Conservation (phyloP, 2,329 filamentous ascomycete species). For the Lecanicillium sp. region DNA sequence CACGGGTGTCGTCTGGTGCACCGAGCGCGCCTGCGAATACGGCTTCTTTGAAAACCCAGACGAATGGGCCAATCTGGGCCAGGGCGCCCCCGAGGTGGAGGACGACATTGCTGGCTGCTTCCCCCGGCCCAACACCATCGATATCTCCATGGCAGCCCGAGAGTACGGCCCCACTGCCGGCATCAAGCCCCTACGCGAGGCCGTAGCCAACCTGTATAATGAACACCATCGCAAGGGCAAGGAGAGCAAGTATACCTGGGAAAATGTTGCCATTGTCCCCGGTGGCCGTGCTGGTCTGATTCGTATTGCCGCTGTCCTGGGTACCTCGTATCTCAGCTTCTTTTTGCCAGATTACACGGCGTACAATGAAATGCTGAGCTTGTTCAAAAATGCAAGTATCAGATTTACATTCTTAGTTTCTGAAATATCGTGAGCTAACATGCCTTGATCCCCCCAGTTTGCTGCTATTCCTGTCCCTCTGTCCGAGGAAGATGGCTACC, state of each 20-base stretch:
- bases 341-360: slow-evolving; percentile 94
- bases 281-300: slow-evolving; percentile 89
- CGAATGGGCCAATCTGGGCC: slow-evolving; percentile 85
- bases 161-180: slow-evolving; percentile 93
- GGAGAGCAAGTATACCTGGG: slow-evolving; percentile 86
- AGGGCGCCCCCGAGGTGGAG: slow-evolving; percentile 89
- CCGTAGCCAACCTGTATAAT: slow-evolving; percentile 89
- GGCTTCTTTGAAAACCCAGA: slow-evolving; percentile 78
- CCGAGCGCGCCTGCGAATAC: slow-evolving; percentile 78
- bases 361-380: slow-evolving; percentile 93
- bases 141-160: slow-evolving; percentile 67
- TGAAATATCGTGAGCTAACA: slow-evolving; percentile 7
- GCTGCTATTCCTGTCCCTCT: slow-evolving; percentile 81
- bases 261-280: slow-evolving; percentile 95
- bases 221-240: slow-evolving; percentile 83
- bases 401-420: not conserved
- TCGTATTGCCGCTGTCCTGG: slow-evolving; percentile 86
- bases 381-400: slow-evolving; percentile 75
- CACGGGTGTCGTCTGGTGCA: slow-evolving; percentile 92
- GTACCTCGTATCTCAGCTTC: slow-evolving; percentile 87
- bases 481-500: slow-evolving; percentile 77
- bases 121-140: slow-evolving; percentile 67
- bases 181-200: slow-evolving; percentile 82
- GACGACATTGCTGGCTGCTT: slow-evolving; percentile 89
- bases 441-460: slow-evolving; percentile 53